Percentiles rank a stretch among this genome's conserved stretches.
These are phyloP conservation scores for Aspergillus latus DNA, from an alignment of 2,329 filamentous ascomycete genomes.

Conservation along the genomic window DNA sequence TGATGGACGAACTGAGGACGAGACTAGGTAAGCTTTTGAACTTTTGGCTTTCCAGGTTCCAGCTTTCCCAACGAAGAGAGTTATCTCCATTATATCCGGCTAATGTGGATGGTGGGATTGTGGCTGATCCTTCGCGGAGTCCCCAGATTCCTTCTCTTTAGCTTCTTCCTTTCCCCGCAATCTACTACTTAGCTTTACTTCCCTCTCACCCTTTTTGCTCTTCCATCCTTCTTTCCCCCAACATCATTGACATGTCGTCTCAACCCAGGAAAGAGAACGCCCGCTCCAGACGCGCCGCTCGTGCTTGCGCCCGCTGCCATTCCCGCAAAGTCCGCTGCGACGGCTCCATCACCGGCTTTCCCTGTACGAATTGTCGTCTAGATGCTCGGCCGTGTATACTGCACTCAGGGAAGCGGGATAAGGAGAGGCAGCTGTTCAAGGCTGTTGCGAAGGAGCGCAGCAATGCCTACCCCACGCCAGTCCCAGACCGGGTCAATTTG, in stretches of 20 bases:
- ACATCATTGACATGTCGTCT: not conserved
- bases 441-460: slow-evolving; percentile 1
- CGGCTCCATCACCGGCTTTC: slow-evolving; percentile 18
- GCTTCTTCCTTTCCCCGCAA: slow-evolving; percentile 3
- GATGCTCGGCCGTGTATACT: slow-evolving; percentile 15
- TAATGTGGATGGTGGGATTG: not conserved
- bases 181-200: not conserved
- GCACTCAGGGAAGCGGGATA: slow-evolving; percentile 12
- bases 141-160: not conserved
- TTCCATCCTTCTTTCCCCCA: not conserved
- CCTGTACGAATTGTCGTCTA: slow-evolving; percentile 19
- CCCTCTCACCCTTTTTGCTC: not conserved
- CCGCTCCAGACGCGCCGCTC: slow-evolving; percentile 15
- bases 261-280: not conserved
- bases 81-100: not conserved
- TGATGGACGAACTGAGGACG: not conserved
- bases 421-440: slow-evolving; percentile 11
- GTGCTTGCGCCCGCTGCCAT: slow-evolving; percentile 16
- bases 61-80: not conserved
- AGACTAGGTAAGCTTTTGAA: not conserved
- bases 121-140: not conserved
- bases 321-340: slow-evolving; percentile 19
- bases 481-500: not conserved
- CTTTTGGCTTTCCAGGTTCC: not conserved
- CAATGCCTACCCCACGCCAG: not conserved